These are phyloP conservation scores for Fomitiporia mediterranea DNA, from an alignment of 1,284 basidiomycete genomes.

Conservation along the genomic window DNA sequence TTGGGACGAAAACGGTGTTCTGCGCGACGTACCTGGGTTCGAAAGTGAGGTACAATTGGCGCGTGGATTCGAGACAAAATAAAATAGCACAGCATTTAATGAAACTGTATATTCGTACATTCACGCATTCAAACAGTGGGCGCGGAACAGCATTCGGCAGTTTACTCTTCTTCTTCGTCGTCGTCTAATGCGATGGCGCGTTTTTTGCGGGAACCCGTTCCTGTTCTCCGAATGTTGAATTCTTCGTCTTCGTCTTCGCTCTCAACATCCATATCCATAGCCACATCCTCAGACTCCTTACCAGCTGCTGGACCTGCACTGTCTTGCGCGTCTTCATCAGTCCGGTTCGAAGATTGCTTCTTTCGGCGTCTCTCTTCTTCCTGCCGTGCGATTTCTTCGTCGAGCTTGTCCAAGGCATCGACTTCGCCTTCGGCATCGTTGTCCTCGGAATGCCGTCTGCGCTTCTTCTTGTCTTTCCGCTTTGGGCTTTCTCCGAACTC, in stretches of 20 bases:
- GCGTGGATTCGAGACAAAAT: neutral
- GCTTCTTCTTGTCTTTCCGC: conserved; percentile 33
- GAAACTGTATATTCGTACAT: conserved; percentile 6
- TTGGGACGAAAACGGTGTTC: conserved; percentile 55
- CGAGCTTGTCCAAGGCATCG: conserved; percentile 65
- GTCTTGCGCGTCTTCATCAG: conserved; percentile 20
- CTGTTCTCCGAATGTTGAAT: conserved; percentile 51
- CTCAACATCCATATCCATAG: conserved; percentile 74
- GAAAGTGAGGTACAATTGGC: conserved; percentile 5
- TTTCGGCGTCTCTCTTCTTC: conserved; percentile 46
- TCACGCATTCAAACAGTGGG: neutral
- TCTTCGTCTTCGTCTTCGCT: conserved; percentile 66
- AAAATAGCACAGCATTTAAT: neutral
- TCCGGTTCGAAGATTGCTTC: conserved; percentile 26
- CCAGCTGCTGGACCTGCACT: conserved; percentile 36
- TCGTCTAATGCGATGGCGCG: conserved; percentile 52
- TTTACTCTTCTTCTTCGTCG: conserved; percentile 48
- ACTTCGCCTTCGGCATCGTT: conserved; percentile 45
- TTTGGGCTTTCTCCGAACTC: conserved; percentile 34
- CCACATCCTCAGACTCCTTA: conserved; percentile 36
- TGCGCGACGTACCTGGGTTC: conserved; percentile 34
- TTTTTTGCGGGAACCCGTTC: conserved; percentile 47
- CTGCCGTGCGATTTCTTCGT: conserved; percentile 50
- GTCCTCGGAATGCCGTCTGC: conserved; percentile 31
- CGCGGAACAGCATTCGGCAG: neutral